Evolutionary conservation across 148 eudicot genomes (phyloP).

Genomic region (Silene latifolia): DNA sequence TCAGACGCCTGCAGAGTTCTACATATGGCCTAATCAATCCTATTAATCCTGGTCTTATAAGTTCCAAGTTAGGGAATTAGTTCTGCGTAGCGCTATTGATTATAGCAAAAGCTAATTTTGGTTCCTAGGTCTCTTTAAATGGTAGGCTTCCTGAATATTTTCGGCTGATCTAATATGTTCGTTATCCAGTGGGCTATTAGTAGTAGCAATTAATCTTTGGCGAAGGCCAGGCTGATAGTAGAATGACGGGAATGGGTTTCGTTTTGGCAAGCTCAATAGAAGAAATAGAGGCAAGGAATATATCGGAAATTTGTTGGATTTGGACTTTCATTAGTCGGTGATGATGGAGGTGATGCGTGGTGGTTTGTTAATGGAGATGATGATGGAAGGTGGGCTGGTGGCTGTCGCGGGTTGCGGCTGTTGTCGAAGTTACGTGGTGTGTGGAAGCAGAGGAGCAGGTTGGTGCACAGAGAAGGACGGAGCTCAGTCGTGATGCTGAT

Average conservation of each 20-base stretch:
- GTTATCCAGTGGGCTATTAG: conserved; percentile 30
- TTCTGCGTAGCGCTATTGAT: conserved; percentile 29
- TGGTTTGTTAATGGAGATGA: too few species aligned
- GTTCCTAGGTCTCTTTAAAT: conserved; percentile 21
- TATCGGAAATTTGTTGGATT: conserved; percentile 39
- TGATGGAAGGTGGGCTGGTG: too few species aligned
- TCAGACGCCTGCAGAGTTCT: conserved; percentile 55
- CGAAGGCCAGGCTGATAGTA: conserved; percentile 28
- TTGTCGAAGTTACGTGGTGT: too few species aligned
- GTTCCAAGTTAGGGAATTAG: conserved; percentile 12
- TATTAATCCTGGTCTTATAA: conserved; percentile 32
- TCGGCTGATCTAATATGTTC: conserved; percentile 20
- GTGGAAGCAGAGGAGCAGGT: too few species aligned
- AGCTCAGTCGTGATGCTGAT: too few species aligned
- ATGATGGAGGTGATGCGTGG: too few species aligned
- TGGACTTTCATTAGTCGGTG: too few species aligned
- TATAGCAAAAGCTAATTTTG: conserved; percentile 35
- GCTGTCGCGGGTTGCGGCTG: too few species aligned
- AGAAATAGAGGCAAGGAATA: conserved; percentile 26
- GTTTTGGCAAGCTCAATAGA: conserved; percentile 10
- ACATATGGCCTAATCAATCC: conserved; percentile 76
- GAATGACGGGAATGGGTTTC: conserved; percentile 13
- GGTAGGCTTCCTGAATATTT: conserved; percentile 13
- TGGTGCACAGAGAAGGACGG: too few species aligned
- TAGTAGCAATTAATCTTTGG: conserved; percentile 24